Conservation (phyloP, 2,329 filamentous ascomycete genomes). For the Aspergillus quadricinctus region DNA sequence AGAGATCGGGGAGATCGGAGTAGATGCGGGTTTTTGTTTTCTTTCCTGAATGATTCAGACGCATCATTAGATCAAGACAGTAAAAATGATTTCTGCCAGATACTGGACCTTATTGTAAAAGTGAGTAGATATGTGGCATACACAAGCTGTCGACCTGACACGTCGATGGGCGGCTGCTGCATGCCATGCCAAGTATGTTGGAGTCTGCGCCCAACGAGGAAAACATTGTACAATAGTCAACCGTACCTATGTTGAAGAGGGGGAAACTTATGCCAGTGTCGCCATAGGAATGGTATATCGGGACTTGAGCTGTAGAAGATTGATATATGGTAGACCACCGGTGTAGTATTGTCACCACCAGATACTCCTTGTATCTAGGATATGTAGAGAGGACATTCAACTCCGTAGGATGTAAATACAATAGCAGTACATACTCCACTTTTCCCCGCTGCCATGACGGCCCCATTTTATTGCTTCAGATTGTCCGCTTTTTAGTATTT, state of each 20-base stretch:
- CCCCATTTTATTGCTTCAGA: conserved; percentile 7
- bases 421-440: neutral
- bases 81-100: neutral
- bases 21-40: neutral
- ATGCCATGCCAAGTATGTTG: conserved; percentile 2
- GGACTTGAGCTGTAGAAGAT: neutral
- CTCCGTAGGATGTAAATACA: neutral
- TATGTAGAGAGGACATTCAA: neutral
- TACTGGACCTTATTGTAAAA: neutral
- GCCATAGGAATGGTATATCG: neutral
- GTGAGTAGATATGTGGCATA: neutral
- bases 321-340: neutral
- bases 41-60: neutral
- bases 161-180: conserved; percentile 3
- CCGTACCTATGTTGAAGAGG: neutral
- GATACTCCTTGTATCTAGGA: neutral
- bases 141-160: conserved; percentile 5
- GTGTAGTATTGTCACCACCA: neutral
- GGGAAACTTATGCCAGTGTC: neutral
- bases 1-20: neutral
- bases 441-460: conserved; percentile 19
- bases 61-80: neutral
- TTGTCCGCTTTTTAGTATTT: conserved; percentile 5
- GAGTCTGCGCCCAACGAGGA: conserved; percentile 6
- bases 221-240: neutral